Evolutionary conservation across 2,329 filamentous ascomycete genomes (phyloP), one percentile per base, ranked within the genome.

Genomic region (Metarhizium album): DNA sequence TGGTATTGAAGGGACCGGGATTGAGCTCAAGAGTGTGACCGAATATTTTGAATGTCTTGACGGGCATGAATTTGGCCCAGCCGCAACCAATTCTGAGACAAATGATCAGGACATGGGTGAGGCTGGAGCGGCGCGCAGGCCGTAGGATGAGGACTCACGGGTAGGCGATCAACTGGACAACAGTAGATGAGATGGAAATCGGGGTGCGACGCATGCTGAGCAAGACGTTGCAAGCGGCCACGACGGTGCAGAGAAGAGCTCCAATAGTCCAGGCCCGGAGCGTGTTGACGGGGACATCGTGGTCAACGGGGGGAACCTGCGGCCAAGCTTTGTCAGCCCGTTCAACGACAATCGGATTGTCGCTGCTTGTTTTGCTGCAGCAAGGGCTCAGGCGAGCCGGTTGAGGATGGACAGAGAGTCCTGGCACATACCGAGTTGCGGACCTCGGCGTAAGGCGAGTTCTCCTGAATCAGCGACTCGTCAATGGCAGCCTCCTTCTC

Each of bases 221-320:
- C 9, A 80, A 62, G 60, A 78, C 72, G 61, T 82, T 82, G 59
- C 79, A 66, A 1, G 69, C 75, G 0, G 78, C 78, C 27, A 79
- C 76, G 47, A 80, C 63, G 1, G 79, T 83, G 54, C 78, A 77
- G 51, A 82, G 70, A 40, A 82, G 2, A 49, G 78, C 56, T 33
- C 80, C 80, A 51, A 83, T 76, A 5, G 62, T 55, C 80, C 80
- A 83, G 11, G 78, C 77, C 20, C 80, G 79, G 52, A 83, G 70
- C 3, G 80, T 83, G 61, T 76, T 78, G 52, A 72, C 68, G 6
- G 75, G 72, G 3, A 76, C 59, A n/a, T 79, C 75, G 49, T 78
- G 74, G 51, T 74, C 69, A 53, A 75, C 76, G 20, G 70, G 62
- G 8, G 61, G 61, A 4, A 60, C 57, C 59, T 59, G 45, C 20